Evolutionary conservation across 108 stramenopile species (phyloP), one percentile per base, ranked within the genome.

Genomic region (Aurantiochytrium sp.): DNA sequence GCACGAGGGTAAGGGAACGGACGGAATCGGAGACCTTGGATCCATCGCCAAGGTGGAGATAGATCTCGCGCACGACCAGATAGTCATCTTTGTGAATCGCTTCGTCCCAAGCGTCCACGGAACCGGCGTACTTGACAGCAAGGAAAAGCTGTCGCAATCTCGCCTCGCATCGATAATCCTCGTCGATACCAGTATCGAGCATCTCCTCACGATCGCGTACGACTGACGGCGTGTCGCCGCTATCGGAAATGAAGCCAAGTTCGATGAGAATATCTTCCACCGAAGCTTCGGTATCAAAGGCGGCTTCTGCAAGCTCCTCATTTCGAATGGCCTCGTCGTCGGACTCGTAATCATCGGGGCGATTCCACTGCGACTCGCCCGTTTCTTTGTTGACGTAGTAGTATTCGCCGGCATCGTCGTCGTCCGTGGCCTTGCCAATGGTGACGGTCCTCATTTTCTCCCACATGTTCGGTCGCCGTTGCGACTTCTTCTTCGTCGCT

Each of bases 281-380:
- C 18, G 76, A 35, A 12, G 45, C 49, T 23, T 83, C 76, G 6
- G 16, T 47, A 83, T 83, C 76, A 83, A 83, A 83, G n/a, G 45
- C 76, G 28, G 49, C 28, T 23, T 83, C 76, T 6, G 76, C 76
- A 12, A 53, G 19, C 5, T 83, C 76, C 23, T 53, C 76, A 25
- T 18, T 53, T 0, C 76, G 45, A 43, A 25, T 12, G 23, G n/a
- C 19, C 76, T 83, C 76, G 76, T 83, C 76, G 25, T 83, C 76
- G 6, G 76, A 83, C 49, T 53, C 76, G 76, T 83, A 83, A 0
- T 53, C 76, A 18, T 53, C 76, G 51, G 76, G 76, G n/a, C 76
- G 76, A 2, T 83, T 53, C 76, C 76, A 83, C 76, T 83, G 76
- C 51, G 76, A 53, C 76, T 83, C 76, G 76, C 76, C 76, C 18